These are phyloP conservation scores for Chlamydomonas incerta DNA, from an alignment of 139 green algal genomes.

Conservation along the genomic window DNA sequence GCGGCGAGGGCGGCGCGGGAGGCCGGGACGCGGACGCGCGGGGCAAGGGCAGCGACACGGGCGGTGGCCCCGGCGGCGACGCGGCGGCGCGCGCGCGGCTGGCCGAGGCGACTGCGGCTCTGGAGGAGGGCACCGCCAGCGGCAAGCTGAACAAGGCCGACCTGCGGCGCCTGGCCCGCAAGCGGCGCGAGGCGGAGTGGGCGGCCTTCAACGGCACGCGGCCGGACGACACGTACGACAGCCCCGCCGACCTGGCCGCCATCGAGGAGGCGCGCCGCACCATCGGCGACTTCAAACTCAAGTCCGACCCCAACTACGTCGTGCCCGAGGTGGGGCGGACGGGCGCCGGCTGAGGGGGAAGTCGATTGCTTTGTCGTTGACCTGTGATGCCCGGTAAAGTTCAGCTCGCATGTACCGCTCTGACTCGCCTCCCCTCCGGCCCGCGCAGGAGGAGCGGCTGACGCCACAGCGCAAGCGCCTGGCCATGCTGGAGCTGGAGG, in stretches of 20 bases:
- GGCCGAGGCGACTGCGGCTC: background rate
- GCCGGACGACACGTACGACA: conserved; percentile 76
- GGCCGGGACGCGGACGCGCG: background rate
- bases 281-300: conserved; percentile 89
- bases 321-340: conserved; percentile 71
- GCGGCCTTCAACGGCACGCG: conserved; percentile 73
- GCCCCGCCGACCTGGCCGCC: conserved; percentile 68
- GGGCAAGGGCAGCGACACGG: conserved; percentile 12
- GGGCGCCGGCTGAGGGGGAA: too few species aligned
- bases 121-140: conserved; percentile 38
- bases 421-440: too few species aligned
- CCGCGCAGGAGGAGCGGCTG: conserved; percentile 69
- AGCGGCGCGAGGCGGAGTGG: conserved; percentile 77
- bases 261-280: conserved; percentile 67
- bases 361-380: too few species aligned
- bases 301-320: conserved; percentile 80
- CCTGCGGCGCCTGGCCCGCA: conserved; percentile 67
- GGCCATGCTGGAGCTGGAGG: conserved; percentile 78
- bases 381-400: too few species aligned
- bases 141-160: conserved; percentile 67
- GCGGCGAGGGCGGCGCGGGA: background rate
- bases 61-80: background rate
- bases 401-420: too few species aligned
- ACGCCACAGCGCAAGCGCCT: conserved; percentile 71
- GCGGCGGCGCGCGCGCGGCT: conserved; percentile 16